phyloP scores from a whole-genome alignment of 805 yeast species.

The Pichia eremophila region DNA sequence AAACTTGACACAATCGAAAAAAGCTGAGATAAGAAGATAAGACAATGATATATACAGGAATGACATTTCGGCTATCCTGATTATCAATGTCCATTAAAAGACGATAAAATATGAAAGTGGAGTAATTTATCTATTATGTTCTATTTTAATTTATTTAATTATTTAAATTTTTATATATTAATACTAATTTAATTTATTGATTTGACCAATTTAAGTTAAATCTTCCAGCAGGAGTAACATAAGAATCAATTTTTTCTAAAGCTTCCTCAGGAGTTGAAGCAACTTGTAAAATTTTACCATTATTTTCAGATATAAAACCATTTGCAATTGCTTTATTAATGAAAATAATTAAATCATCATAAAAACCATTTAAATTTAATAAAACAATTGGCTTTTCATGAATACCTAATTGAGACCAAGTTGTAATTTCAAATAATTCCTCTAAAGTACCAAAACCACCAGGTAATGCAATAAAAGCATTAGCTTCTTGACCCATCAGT shows the following conservation, averaged over 20 bases:
- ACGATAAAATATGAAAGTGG: too few relatives aligned
- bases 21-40: too few relatives aligned
- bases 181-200: constrained; percentile 9
- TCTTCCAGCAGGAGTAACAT: constrained; percentile 61
- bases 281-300: constrained; percentile 59
- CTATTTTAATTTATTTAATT: background rate
- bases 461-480: constrained; percentile 72
- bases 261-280: constrained; percentile 66
- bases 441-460: constrained; percentile 91
- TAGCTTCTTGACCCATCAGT: constrained; percentile 79
- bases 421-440: constrained; percentile 81
- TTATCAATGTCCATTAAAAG: too few relatives aligned
- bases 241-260: constrained; percentile 47
- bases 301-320: constrained; percentile 62
- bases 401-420: constrained; percentile 86
- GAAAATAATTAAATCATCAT: constrained; percentile 57
- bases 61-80: too few relatives aligned
- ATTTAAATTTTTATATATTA: background rate
- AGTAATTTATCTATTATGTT: background rate
- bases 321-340: constrained; percentile 46
- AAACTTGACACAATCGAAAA: too few relatives aligned
- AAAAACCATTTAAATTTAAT: constrained; percentile 73
- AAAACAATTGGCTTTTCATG: constrained; percentile 74
- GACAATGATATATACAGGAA: too few relatives aligned
- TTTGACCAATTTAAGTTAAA: constrained; percentile 63